phyloP scores from a whole-genome alignment of 495 filamentous ascomycete genomes.

The Hypoxylon perforatum region DNA sequence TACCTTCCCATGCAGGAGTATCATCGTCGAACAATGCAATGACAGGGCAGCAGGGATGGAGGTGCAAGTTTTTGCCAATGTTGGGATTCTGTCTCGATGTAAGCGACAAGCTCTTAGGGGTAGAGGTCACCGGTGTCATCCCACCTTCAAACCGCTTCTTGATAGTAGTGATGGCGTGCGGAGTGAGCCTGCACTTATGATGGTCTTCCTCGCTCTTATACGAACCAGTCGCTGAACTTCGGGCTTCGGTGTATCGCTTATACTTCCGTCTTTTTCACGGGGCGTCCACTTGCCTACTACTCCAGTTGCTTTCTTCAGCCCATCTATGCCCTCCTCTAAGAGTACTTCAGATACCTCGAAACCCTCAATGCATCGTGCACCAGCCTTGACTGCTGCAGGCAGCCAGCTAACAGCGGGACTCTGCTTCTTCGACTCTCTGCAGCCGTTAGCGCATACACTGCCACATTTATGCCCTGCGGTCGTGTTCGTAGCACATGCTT shows the following conservation, averaged over 20 bases:
- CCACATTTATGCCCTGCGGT: slow-evolving; percentile 73
- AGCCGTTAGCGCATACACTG: slow-evolving; percentile 73
- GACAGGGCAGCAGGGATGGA: slow-evolving; percentile 71
- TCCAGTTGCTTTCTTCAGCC: slow-evolving; percentile 65
- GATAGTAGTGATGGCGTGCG: slow-evolving; percentile 73
- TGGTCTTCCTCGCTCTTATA: slow-evolving; percentile 75
- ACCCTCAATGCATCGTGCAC: slow-evolving; percentile 77
- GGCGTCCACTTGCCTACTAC: slow-evolving; percentile 74
- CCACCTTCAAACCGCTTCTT: slow-evolving; percentile 65
- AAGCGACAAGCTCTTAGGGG: slow-evolving; percentile 10
- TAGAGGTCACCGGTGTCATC: not conserved
- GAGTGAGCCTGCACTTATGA: slow-evolving; percentile 74
- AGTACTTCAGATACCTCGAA: slow-evolving; percentile 69
- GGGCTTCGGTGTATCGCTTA: slow-evolving; percentile 52
- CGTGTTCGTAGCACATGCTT: slow-evolving; percentile 76
- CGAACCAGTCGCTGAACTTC: slow-evolving; percentile 61
- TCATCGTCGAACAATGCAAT: slow-evolving; percentile 68
- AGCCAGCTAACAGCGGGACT: slow-evolving; percentile 74
- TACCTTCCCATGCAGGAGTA: slow-evolving; percentile 73
- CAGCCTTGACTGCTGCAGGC: slow-evolving; percentile 73
- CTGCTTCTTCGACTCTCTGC: slow-evolving; percentile 71
- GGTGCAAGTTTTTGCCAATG: slow-evolving; percentile 76
- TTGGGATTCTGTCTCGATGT: slow-evolving; percentile 66
- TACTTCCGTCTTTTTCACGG: slow-evolving; percentile 66
- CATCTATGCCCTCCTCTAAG: slow-evolving; percentile 64